Base-by-base conservation (phyloP, 192 early-diverging fungal species). In the Gonapodya sp. region DNA sequence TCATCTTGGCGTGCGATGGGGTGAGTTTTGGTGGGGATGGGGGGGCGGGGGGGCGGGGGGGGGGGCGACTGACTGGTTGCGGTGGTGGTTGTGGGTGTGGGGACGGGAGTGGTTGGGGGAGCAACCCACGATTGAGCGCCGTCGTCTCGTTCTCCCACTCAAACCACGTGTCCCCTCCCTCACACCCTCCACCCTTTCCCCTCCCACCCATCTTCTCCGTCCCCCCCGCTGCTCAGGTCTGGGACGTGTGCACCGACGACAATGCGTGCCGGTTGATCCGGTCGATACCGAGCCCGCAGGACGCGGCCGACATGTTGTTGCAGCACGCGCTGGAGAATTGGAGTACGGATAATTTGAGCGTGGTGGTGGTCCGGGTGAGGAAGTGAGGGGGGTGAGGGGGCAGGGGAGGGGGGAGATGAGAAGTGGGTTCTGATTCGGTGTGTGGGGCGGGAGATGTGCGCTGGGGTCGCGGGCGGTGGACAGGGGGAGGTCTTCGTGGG, bases 231-330 rank as follows among this genome's bases (percentile, higher is more conserved):
- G 16, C 36, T 31, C 73, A 96, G 94, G 86, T 99, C 36, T 98
- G 97, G 97, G 97, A 99, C 87, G 96, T 97, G 14, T 98, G 97
- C 85, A 88, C 92, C 18, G 97, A 99, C 83, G 95, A 98, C 85
- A 89, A 93, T 73, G 97, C 97, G 0, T 91, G 96, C 0, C 94
- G 98, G 82, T 85, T 97, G 79, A 86, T 98, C 77, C 89, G 91
- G 85, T 91, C 91, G n/a, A 86, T 91, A 16, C 35, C 82, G 18
- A 92, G 95, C 82, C 95, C 96, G 30, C 91, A 93, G 78, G 85
- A 89, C 46, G 96, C 96, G 0, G 92, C 94, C 80, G 91, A 93
- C 75, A 84, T 88, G 31, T 87, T 99, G 35, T 85, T 97, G 81
- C 89, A 94, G 36, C 88, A 96, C 84, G 96, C 97, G 14, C 87